phyloP scores from a whole-genome alignment of 192 early-diverging fungal species.

The Kappamyces sp. region DNA sequence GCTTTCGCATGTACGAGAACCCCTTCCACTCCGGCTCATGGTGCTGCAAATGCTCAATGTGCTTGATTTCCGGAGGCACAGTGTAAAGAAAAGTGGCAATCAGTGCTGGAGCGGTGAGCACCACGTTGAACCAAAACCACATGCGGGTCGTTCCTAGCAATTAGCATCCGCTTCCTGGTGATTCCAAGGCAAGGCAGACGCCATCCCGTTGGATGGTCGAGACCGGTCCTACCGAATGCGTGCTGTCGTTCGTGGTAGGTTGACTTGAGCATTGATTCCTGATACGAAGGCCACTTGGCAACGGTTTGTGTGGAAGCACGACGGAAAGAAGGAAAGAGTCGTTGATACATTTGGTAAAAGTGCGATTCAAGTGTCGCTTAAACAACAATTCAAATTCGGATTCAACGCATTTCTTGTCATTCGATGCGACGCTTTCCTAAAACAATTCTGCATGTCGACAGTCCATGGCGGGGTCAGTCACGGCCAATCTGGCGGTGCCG shows the following conservation, averaged over 20 bases:
- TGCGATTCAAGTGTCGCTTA: no score
- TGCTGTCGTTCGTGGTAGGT: constrained; percentile 28
- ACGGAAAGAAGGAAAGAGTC: not conserved
- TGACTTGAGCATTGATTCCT: constrained; percentile 29
- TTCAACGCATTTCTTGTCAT: no score
- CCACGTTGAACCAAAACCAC: constrained; percentile 40
- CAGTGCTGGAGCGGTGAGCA: constrained; percentile 42
- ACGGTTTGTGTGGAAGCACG: constrained; percentile 1
- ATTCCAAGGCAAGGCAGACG: not conserved
- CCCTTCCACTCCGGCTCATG: constrained; percentile 39
- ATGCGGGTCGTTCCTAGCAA: constrained; percentile 29
- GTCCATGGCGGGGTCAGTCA: no score
- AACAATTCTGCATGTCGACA: no score
- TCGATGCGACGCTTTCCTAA: no score
- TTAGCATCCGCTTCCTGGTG: not conserved
- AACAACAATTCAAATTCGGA: no score
- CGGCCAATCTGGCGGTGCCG: no score
- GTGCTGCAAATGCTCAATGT: constrained; percentile 43
- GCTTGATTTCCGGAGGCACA: constrained; percentile 37
- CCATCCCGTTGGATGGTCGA: not conserved
- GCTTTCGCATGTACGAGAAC: constrained; percentile 44
- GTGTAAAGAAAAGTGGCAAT: constrained; percentile 24
- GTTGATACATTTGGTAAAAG: no score
- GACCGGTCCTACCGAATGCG: constrained; percentile 18
- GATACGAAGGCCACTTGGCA: constrained; percentile 25